Evolutionary conservation across 2,329 filamentous ascomycete genomes (phyloP).

Genomic region (Aphanocladium album): DNA sequence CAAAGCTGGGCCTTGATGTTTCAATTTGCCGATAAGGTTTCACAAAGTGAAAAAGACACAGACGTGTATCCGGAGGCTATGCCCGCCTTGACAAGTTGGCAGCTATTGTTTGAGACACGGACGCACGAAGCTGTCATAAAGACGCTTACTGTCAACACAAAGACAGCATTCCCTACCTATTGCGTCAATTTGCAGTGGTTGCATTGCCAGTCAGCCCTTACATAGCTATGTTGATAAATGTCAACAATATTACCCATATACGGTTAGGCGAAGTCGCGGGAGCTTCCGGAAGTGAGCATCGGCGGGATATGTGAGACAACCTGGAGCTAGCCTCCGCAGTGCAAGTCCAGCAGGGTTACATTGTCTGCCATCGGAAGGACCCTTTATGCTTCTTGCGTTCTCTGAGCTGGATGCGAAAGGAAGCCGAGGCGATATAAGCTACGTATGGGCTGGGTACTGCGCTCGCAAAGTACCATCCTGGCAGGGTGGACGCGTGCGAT

Average conservation of each 20-base stretch:
- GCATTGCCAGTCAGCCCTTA: not conserved
- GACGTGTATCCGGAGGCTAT: no score
- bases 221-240: not conserved
- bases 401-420: not conserved
- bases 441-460: not conserved
- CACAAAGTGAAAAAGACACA: no score
- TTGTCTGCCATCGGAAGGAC: not conserved
- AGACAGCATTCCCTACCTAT: no score
- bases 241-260: not conserved
- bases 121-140: no score
- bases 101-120: no score
- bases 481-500: not conserved
- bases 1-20: no score
- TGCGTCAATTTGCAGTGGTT: not conserved
- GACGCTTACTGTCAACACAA: no score
- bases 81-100: no score
- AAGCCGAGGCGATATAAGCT: not conserved
- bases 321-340: not conserved
- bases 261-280: not conserved
- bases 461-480: not conserved
- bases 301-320: not conserved
- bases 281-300: not conserved
- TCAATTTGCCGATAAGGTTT: no score
- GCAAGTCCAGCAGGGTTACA: not conserved
- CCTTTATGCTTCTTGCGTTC: not conserved